Evolutionary conservation across 352 stramenopile genomes (phyloP), one percentile per base, ranked within the genome.

Genomic region (Phytophthora chlamydospora): DNA sequence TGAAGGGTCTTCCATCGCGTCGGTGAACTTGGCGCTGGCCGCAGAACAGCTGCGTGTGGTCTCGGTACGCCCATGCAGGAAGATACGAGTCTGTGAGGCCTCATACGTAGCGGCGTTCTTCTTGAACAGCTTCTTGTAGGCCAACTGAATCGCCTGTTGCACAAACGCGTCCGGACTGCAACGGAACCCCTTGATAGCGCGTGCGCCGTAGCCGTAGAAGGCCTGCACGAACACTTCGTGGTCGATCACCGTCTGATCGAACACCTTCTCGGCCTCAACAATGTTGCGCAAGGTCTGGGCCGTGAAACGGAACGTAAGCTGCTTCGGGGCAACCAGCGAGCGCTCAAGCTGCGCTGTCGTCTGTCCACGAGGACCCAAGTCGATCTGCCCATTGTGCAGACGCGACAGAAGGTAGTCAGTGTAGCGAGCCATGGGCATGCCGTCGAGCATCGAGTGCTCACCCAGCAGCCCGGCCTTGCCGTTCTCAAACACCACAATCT

Each of bases 121-220:
- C 19, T 74, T 68, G 57, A 87, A 87, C 14, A 91, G 75, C 69
- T 90, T 90, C 43, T 83, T 79, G 71, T 88, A 89, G 66, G 94
- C 97, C 24, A 99, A 68, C 63, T 99, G 97, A 58, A 99, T 98
- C 33, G 93, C 93, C 27, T 98, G 75, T 78, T 99, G 97, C 49
- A 97, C 90, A 65, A 97, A 98, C 9, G 92, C 94, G 76, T 99
- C 97, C 6, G 97, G 96, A 40, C 88, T 97, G 62, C 89, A 92
- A 21, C 83, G 81, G 54, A 91, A 95, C 8, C 62, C 75, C 78
- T 98, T 98, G 58, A 98, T 97, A 7, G 75, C 71, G 32, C 77
- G 76, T 31, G 80, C 89, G 41, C 95, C 93, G 66, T 96, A 98
- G 43, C 87, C 89, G 65, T 88, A 86, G 66, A 98, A 97, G 33